Percentiles rank a stretch among this genome's conserved stretches.
Conservation (phyloP, 176 grass and related monocot species). For the Poa pratensis region DNA sequence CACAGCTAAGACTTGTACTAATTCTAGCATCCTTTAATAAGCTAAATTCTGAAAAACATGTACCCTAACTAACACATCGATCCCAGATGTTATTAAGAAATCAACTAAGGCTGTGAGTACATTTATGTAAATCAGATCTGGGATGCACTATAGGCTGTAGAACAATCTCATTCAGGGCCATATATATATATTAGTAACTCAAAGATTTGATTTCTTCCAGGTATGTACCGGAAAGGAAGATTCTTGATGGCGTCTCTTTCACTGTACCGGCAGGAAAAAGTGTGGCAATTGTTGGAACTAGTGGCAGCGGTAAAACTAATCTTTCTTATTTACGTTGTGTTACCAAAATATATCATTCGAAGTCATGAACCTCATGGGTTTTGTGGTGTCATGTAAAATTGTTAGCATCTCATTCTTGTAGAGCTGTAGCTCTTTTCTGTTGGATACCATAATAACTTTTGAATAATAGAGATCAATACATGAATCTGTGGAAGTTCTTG, state of each 20-base stretch:
- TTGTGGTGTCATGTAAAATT: conserved; percentile 16
- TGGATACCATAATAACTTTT: conserved; percentile 5
- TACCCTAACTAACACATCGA: conserved; percentile 15
- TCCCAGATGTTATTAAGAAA: conserved; percentile 9
- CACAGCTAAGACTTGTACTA: background rate
- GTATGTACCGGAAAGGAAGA: conserved; percentile 87
- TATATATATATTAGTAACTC: conserved; percentile 37
- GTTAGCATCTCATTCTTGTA: background rate
- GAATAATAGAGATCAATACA: conserved; percentile 12
- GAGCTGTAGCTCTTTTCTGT: conserved; percentile 6
- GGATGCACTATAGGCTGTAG: conserved; percentile 31
- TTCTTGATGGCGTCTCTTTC: conserved; percentile 89
- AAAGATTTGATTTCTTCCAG: conserved; percentile 66
- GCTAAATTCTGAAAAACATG: conserved; percentile 13
- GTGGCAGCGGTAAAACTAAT: conserved; percentile 79
- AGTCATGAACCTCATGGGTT: background rate
- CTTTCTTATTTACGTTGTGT: conserved; percentile 24
- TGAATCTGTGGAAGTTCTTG: background rate
- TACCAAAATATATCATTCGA: conserved; percentile 26
- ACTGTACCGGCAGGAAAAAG: conserved; percentile 89
- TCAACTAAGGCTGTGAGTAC: background rate
- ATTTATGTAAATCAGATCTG: conserved; percentile 24
- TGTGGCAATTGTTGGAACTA: conserved; percentile 95
- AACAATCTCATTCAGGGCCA: background rate
- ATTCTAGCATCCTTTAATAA: background rate